Conservation (phyloP, 2,329 filamentous ascomycete genomes). For the Alternaria incomplexa region DNA sequence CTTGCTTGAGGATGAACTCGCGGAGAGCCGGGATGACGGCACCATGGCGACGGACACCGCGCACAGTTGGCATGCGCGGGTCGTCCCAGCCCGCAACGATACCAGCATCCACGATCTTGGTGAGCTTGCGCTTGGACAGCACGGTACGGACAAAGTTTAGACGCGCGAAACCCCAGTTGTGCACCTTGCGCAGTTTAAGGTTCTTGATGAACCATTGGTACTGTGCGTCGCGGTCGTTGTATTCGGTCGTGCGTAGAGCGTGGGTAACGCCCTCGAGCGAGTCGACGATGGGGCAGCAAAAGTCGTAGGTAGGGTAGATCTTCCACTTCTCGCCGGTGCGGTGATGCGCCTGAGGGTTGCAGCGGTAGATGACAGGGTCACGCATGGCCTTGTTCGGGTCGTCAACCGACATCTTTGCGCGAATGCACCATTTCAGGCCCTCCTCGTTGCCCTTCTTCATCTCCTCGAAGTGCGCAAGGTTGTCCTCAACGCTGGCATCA, state of each 20-base stretch:
- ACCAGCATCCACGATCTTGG: constrained; percentile 78
- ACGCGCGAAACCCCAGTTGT: constrained; percentile 85
- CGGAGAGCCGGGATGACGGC: constrained; percentile 80
- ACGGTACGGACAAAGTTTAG: constrained; percentile 86
- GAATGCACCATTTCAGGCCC: constrained; percentile 86
- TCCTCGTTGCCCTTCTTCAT: constrained; percentile 88
- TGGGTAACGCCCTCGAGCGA: constrained; percentile 82
- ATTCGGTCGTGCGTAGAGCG: constrained; percentile 82
- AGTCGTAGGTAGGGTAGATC: constrained; percentile 87
- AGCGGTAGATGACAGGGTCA: constrained; percentile 97
- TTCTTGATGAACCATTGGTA: constrained; percentile 86
- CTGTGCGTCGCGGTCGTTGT: constrained; percentile 84
- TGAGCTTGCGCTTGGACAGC: constrained; percentile 84
- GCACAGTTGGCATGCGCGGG: constrained; percentile 83
- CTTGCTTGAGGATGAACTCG: constrained; percentile 85
- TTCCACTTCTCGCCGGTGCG: constrained; percentile 82
- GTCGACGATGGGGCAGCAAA: constrained; percentile 83
- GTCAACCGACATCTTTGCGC: constrained; percentile 90
- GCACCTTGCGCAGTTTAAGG: constrained; percentile 74
- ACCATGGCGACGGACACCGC: constrained; percentile 77
- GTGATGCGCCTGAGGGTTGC: constrained; percentile 77
- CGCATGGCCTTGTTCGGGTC: constrained; percentile 95
- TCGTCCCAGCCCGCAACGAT: constrained; percentile 86
- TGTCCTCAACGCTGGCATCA: constrained; percentile 81
- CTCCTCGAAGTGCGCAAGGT: constrained; percentile 82